Evolutionary conservation across 2,329 filamentous ascomycete species (phyloP), one percentile per base, ranked within the genome.

Genomic region (Daldinia eschscholtzii): DNA sequence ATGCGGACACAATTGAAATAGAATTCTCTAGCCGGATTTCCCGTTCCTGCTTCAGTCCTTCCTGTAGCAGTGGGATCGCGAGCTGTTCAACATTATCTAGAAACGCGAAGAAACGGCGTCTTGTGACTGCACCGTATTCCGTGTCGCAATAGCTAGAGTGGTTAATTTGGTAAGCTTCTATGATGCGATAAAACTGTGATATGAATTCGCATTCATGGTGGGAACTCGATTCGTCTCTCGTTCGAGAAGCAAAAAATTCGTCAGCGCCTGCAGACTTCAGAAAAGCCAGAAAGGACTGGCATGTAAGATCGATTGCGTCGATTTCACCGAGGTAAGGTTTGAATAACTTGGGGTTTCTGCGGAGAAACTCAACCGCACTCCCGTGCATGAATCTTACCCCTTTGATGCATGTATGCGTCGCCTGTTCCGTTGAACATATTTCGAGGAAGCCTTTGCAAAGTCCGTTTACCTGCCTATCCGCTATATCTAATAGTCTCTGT

Each of bases 371-470:
- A 52, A 55, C 20, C 3, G 6, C 42, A 12, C n/a, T 46, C 2
- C 5, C 5, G 5, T 72, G 68, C 70, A 70, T 72, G 56, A 58
- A 65, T 39, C 20, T 65, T 18, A 72, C 68, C 12, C 52, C 48
- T 28, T 59, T 39, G 23, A 65, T 61, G 0, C 52, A 63, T 44
- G 0, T 12, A 30, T 41, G 30, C 0, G 10, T 26, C 12, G 57
- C n/a, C 50, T 6, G 18, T 12, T 39, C 5, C 1, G 37, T 12
- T 2, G 44, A 35, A 13, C 13, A 18, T 10, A 70, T 48, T 44
- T 70, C 65, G 5, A 71, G 66, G 15, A 72, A 66, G 1, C 68
- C 64, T 60, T 66, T 70, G n/a, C 66, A 71, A 6, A 59, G 64
- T 2, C 70, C 68, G 56, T 72, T 71, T 13, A 71, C 44, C 35